These are phyloP conservation scores for Taxawa tesnikishii DNA, from an alignment of 2,329 filamentous ascomycete genomes.

Conservation along the genomic window DNA sequence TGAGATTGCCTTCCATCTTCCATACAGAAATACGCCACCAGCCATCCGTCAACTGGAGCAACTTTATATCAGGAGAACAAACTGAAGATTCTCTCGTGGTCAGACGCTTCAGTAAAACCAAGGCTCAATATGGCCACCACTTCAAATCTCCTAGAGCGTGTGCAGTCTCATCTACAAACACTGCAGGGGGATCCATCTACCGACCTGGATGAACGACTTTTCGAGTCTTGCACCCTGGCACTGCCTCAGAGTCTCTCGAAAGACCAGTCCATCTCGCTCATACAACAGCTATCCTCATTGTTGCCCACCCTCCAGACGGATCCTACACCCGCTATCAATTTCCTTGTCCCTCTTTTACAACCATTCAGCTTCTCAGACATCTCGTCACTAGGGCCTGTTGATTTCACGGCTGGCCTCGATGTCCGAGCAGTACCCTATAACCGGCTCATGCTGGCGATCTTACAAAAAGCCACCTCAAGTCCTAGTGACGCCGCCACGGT, in stretches of 20 bases:
- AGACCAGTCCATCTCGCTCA: slow-evolving; percentile 19
- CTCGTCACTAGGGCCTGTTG: slow-evolving; percentile 34
- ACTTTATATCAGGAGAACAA: too few relatives aligned
- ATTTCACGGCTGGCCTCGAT: slow-evolving; percentile 44
- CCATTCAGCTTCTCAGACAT: slow-evolving; percentile 39
- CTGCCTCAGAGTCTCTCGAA: slow-evolving; percentile 25
- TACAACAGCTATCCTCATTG: slow-evolving; percentile 36
- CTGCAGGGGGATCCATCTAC: slow-evolving; percentile 32
- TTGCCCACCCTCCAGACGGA: slow-evolving; percentile 44
- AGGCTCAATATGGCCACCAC: neutral
- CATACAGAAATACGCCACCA: too few relatives aligned
- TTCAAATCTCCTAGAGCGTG: slow-evolving; percentile 6
- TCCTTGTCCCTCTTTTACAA: slow-evolving; percentile 37
- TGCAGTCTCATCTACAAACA: slow-evolving; percentile 31
- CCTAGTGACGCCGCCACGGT: slow-evolving; percentile 45
- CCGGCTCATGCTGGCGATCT: slow-evolving; percentile 39
- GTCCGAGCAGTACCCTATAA: slow-evolving; percentile 39
- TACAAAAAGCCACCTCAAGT: slow-evolving; percentile 41
- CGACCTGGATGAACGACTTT: slow-evolving; percentile 32
- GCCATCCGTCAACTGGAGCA: too few relatives aligned
- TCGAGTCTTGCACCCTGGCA: slow-evolving; percentile 39
- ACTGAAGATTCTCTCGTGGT: too few relatives aligned
- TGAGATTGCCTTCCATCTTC: too few relatives aligned
- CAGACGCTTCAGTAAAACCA: too few relatives aligned
- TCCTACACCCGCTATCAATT: slow-evolving; percentile 40